phyloP scores from a whole-genome alignment of 768 basidiomycete species.

The Phanerodontia chrysosporium region DNA sequence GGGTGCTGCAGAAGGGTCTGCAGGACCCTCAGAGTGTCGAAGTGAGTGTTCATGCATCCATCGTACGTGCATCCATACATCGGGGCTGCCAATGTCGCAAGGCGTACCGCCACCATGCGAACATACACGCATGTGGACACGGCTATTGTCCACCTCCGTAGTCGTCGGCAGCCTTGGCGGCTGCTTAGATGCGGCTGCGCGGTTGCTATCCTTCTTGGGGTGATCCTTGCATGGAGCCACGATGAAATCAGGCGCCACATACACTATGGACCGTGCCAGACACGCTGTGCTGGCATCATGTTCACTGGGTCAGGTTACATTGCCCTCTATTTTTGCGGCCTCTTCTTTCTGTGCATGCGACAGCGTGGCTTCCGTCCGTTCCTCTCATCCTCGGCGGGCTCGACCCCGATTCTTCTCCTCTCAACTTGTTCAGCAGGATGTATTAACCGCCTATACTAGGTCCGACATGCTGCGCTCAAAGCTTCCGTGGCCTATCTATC shows the following conservation, averaged over 20 bases:
- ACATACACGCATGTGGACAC: not conserved
- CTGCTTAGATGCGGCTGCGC: not conserved
- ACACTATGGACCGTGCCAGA: not conserved
- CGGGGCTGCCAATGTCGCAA: not conserved
- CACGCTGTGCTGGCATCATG: not conserved
- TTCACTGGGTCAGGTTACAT: too few relatives aligned
- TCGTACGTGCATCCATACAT: not conserved
- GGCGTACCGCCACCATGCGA: not conserved
- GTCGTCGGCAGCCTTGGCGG: not conserved
- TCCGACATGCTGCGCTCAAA: constrained; percentile 67
- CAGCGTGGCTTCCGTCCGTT: too few relatives aligned
- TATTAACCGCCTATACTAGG: constrained; percentile 33
- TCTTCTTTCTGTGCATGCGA: too few relatives aligned
- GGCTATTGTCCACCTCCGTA: not conserved
- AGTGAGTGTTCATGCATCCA: constrained; percentile 34
- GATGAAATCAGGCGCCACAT: not conserved
- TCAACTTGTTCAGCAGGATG: not conserved
- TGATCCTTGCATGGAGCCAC: not conserved
- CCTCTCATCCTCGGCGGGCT: not conserved
- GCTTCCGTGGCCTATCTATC: constrained; percentile 68
- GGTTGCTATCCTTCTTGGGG: not conserved
- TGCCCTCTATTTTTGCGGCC: too few relatives aligned
- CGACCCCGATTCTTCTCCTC: too few relatives aligned
- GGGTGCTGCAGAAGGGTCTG: constrained; percentile 63
- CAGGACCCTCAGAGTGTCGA: constrained; percentile 64